These are phyloP conservation scores for Podospora pseudopauciseta DNA, from an alignment of 495 filamentous ascomycete species.

Conservation along the genomic window DNA sequence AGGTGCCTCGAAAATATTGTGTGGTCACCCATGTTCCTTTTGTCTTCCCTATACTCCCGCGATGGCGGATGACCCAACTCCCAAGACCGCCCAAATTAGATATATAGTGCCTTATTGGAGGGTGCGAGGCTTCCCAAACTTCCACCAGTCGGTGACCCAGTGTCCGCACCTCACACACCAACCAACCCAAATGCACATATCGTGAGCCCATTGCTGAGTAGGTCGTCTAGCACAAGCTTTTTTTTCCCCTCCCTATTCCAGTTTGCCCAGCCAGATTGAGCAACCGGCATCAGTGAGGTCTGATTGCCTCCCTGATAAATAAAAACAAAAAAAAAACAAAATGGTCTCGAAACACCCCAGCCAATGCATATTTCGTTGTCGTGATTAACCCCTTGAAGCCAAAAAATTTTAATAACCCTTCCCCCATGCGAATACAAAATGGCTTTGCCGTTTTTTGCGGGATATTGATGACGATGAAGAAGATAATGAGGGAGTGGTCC, in stretches of 20 bases:
- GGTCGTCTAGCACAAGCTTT: not conserved
- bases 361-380: slow-evolving; percentile 35
- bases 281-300: not conserved
- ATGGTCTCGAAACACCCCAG: slow-evolving; percentile 28
- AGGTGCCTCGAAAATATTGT: not conserved
- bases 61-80: not conserved
- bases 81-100: not conserved
- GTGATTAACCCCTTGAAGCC: slow-evolving; percentile 17
- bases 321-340: slow-evolving; percentile 24
- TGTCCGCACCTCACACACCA: not conserved
- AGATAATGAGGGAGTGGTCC: not conserved
- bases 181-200: not conserved
- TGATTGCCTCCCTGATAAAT: slow-evolving; percentile 8
- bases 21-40: not conserved
- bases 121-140: not conserved
- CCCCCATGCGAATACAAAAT: slow-evolving; percentile 12
- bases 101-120: not conserved
- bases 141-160: not conserved
- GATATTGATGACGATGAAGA: not conserved
- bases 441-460: slow-evolving; percentile 3
- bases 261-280: not conserved
- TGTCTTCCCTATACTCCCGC: not conserved
- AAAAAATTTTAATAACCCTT: slow-evolving; percentile 3
- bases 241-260: not conserved
- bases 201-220: not conserved